phyloP scores from a whole-genome alignment of 371 early-diverging fungal genomes.

The Batkoa obscura region DNA sequence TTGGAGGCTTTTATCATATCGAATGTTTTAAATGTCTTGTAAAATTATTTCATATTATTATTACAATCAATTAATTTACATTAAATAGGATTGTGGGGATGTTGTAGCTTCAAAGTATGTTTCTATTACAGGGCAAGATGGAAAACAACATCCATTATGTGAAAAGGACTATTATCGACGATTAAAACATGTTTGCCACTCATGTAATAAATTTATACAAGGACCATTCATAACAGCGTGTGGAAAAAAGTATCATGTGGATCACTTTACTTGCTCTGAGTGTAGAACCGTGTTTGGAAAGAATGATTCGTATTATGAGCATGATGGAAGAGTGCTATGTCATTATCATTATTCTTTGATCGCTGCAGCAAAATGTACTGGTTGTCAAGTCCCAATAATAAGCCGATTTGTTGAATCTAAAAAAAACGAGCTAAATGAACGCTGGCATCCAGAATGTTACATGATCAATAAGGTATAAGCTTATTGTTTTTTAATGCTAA shows the following conservation, averaged over 20 bases:
- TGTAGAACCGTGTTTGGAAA: slow-evolving; percentile 85
- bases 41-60: slow-evolving; percentile 10
- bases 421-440: slow-evolving; percentile 40
- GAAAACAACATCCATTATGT: slow-evolving; percentile 44
- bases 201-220: slow-evolving; percentile 71
- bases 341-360: slow-evolving; percentile 73
- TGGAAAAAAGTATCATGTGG: slow-evolving; percentile 79
- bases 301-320: slow-evolving; percentile 86
- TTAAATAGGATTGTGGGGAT: slow-evolving; percentile 56
- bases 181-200: slow-evolving; percentile 69
- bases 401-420: slow-evolving; percentile 84
- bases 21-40: slow-evolving; percentile 87
- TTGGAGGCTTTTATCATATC: slow-evolving; percentile 72
- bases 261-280: slow-evolving; percentile 88
- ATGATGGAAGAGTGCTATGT: slow-evolving; percentile 69
- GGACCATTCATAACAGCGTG: slow-evolving; percentile 84
- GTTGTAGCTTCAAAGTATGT: slow-evolving; percentile 81
- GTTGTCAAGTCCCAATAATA: slow-evolving; percentile 80
- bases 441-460: slow-evolving; percentile 97
- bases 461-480: slow-evolving; percentile 76
- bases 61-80: neutral
- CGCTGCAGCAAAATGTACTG: slow-evolving; percentile 74
- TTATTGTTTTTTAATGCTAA: neutral
- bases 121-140: slow-evolving; percentile 39
- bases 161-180: slow-evolving; percentile 77